phyloP scores from a whole-genome alignment of 73 alveolate genomes.

The Paramecium bursaria region DNA sequence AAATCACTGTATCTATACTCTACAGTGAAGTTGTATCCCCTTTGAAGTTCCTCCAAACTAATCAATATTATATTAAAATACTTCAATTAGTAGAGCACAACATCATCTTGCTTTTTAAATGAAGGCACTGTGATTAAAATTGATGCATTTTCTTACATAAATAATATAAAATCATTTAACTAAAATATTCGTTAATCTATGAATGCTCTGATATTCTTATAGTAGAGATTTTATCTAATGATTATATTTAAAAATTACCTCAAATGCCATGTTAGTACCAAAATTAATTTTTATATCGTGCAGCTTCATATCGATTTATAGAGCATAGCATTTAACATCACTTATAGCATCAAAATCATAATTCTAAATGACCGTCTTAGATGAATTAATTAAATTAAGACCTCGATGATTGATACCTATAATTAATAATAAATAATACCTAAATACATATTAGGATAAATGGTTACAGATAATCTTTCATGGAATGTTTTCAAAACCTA shows the following conservation, averaged over 20 bases:
- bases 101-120: conserved; percentile 16
- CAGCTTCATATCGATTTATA: not conserved
- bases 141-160: conserved; percentile 23
- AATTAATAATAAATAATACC: not conserved
- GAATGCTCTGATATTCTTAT: not conserved
- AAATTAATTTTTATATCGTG: not conserved
- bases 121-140: conserved; percentile 25
- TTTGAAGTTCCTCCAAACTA: not conserved
- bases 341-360: not conserved
- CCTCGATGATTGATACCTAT: not conserved
- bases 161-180: not conserved
- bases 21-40: not conserved
- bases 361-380: no score
- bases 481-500: no score
- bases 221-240: not conserved
- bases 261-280: not conserved
- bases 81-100: not conserved
- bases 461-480: no score
- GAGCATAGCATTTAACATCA: not conserved
- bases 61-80: no score
- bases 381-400: not conserved
- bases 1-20: conserved; percentile 43
- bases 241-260: not conserved
- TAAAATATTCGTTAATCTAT: not conserved
- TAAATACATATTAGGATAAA: not conserved